Percentiles rank a stretch among this genome's conserved stretches.
Evolutionary conservation across 495 filamentous ascomycete genomes (phyloP).

Genomic region (Letharia columbiana): DNA sequence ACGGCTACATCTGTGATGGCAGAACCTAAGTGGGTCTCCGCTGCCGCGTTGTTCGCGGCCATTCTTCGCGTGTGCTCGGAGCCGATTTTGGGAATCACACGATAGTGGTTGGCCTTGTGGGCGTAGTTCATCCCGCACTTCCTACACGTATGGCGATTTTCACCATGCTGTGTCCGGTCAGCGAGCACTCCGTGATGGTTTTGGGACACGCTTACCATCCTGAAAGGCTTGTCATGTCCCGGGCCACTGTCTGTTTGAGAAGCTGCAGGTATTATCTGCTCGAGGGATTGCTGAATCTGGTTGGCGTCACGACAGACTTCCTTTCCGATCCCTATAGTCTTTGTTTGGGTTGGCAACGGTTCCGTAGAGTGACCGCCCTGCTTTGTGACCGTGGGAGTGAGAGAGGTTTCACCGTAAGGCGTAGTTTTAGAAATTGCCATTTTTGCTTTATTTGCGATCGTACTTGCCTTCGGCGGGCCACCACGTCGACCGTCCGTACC

Average conservation of each 20-base stretch:
- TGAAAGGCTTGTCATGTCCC: neutral
- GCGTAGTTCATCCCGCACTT: neutral
- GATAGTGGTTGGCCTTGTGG: neutral
- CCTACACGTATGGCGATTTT: neutral
- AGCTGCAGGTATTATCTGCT: neutral
- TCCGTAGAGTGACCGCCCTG: neutral
- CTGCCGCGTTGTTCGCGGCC: neutral
- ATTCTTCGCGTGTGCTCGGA: neutral
- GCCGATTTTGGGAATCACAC: neutral
- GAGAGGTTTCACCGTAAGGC: neutral
- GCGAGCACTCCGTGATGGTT: neutral
- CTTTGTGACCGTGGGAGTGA: neutral
- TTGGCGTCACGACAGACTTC: neutral
- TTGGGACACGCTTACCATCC: neutral
- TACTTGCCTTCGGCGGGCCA: slow-evolving; percentile 6
- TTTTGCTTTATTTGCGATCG: slow-evolving; percentile 2
- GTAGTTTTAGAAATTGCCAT: neutral
- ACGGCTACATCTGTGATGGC: neutral
- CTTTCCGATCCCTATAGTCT: neutral
- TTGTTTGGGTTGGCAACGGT: neutral
- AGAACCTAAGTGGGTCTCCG: neutral
- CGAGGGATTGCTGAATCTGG: neutral
- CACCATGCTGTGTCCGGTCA: neutral
- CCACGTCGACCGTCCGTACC: slow-evolving; percentile 7
- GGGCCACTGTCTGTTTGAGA: neutral